phyloP scores from a whole-genome alignment of 2,329 filamentous ascomycete genomes.

The Talaromyces albobiverticillius region DNA sequence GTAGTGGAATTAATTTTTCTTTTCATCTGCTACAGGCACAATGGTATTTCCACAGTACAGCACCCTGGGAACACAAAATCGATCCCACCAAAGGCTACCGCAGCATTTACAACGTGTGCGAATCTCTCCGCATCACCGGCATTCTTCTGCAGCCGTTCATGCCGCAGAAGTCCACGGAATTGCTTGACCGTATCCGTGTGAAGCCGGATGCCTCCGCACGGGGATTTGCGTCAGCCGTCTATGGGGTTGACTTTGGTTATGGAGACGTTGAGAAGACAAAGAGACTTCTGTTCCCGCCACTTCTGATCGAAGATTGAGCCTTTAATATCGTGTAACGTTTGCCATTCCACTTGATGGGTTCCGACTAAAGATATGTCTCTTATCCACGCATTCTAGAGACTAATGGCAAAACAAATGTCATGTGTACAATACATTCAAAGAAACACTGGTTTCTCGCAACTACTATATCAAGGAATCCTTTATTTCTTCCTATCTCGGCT shows the following conservation, averaged over 20 bases:
- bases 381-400: too few species aligned
- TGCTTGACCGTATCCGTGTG: constrained; percentile 79
- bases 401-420: too few species aligned
- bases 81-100: constrained; percentile 49
- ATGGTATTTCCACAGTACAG: constrained; percentile 60
- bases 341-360: too few species aligned
- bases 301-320: constrained; percentile 37
- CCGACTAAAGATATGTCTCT: too few species aligned
- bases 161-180: constrained; percentile 67
- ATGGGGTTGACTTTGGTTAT: constrained; percentile 68
- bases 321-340: too few species aligned
- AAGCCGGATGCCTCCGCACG: constrained; percentile 52
- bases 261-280: constrained; percentile 31
- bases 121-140: constrained; percentile 73
- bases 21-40: constrained; percentile 54
- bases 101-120: constrained; percentile 68
- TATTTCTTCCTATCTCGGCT: too few species aligned
- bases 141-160: constrained; percentile 92
- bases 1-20: constrained; percentile 1
- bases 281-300: constrained; percentile 52
- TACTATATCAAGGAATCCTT: not conserved
- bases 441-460: too few species aligned
- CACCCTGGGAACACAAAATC: constrained; percentile 61
- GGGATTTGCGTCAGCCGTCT: constrained; percentile 58
- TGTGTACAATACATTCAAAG: too few species aligned